A percentile compares a stretch with the other conserved stretches of the same genome.
phyloP scores from a whole-genome alignment of 805 yeast species.

The Kuraishia piskuri region DNA sequence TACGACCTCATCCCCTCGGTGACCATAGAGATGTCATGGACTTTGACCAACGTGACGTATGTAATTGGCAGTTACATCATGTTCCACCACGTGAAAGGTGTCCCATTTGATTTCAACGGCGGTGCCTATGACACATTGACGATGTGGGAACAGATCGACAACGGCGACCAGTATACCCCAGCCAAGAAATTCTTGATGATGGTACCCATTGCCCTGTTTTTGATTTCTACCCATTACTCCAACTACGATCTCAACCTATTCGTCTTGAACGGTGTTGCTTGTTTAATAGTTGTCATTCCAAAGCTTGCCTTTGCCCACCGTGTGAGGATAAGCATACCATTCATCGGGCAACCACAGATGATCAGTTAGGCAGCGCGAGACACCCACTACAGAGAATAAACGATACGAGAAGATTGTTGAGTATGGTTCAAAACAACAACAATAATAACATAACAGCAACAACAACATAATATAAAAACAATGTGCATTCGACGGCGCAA shows the following conservation, averaged over 20 bases:
- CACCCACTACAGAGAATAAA: neutral
- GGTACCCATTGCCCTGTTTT: conserved; percentile 85
- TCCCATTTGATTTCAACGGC: conserved; percentile 89
- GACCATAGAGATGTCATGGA: conserved; percentile 83
- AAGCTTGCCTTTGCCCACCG: conserved; percentile 80
- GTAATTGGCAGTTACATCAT: conserved; percentile 87
- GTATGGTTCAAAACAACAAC: neutral
- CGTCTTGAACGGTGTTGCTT: conserved; percentile 69
- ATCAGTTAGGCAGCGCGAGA: conserved; percentile 10
- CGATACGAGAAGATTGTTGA: neutral
- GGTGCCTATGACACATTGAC: conserved; percentile 95
- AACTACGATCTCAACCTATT: conserved; percentile 76
- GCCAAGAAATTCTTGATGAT: conserved; percentile 86
- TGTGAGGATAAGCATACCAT: conserved; percentile 56
- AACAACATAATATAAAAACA: neutral
- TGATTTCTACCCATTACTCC: conserved; percentile 84
- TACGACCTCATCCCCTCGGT: conserved; percentile 78
- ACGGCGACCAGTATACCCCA: conserved; percentile 96
- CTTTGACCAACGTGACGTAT: conserved; percentile 83
- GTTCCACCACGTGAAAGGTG: conserved; percentile 96
- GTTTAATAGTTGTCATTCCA: conserved; percentile 84
- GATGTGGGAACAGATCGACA: conserved; percentile 92
- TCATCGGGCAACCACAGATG: conserved; percentile 29
- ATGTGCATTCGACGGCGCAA: neutral
- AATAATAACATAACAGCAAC: neutral